These are phyloP conservation scores for Purshia tridentata DNA, from an alignment of 306 rosid genomes.

Conservation along the genomic window DNA sequence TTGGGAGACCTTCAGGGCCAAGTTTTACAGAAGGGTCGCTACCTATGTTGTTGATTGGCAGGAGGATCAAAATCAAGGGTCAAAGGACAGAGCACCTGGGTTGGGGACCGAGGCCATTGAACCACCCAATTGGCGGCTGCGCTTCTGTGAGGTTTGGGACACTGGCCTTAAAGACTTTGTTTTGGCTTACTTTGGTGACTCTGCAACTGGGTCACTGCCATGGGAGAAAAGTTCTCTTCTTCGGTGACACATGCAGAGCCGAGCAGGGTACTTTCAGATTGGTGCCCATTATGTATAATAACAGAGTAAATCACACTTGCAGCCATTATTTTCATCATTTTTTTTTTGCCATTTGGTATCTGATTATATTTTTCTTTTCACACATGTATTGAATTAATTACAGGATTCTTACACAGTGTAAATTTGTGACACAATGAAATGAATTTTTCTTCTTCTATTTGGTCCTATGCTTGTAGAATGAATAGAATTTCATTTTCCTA, in stretches of 20 bases:
- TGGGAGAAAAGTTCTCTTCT: slow-evolving; percentile 69
- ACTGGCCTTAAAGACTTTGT: slow-evolving; percentile 75
- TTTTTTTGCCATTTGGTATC: slow-evolving; percentile 30
- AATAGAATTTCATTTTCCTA: slow-evolving; percentile 1
- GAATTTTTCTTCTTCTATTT: slow-evolving; percentile 21
- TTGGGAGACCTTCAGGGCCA: slow-evolving; percentile 81
- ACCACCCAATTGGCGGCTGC: slow-evolving; percentile 72
- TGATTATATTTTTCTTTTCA: slow-evolving; percentile 32
- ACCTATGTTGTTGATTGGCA: slow-evolving; percentile 96
- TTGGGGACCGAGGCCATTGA: slow-evolving; percentile 86
- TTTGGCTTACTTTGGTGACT: slow-evolving; percentile 57
- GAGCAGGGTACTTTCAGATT: slow-evolving; percentile 42
- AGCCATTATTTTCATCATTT: slow-evolving; percentile 42
- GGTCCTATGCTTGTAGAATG: slow-evolving; percentile 13
- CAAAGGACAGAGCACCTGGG: slow-evolving; percentile 97
- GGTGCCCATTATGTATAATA: slow-evolving; percentile 49
- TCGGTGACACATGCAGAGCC: slow-evolving; percentile 27
- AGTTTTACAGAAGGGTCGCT: slow-evolving; percentile 89
- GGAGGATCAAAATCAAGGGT: slow-evolving; percentile 81
- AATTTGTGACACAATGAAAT: slow-evolving; percentile 44
- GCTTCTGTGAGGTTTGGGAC: slow-evolving; percentile 94
- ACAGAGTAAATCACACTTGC: slow-evolving; percentile 45
- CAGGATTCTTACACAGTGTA: slow-evolving; percentile 48
- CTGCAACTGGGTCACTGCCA: slow-evolving; percentile 67
- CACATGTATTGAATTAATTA: slow-evolving; percentile 35